These are phyloP conservation scores for Xylariales sp. DNA, from an alignment of 2,329 filamentous ascomycete species.

Conservation along the genomic window DNA sequence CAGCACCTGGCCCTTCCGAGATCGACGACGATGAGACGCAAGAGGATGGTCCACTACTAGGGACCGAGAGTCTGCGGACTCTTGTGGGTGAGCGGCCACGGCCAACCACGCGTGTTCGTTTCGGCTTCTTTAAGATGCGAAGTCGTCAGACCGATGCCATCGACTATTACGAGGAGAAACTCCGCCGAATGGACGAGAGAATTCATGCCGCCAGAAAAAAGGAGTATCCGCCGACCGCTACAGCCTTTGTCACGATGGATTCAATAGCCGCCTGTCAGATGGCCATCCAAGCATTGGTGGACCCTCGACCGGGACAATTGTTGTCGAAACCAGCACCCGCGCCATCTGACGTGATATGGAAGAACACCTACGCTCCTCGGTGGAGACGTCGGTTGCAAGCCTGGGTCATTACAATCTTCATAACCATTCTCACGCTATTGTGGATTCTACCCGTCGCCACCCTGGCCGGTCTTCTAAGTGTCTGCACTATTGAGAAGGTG, in stretches of 20 bases:
- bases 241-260: conserved; percentile 97
- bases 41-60: conserved; percentile 58
- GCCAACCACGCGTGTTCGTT: conserved; percentile 71
- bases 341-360: conserved; percentile 91
- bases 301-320: conserved; percentile 81
- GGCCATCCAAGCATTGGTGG: conserved; percentile 90
- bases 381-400: conserved; percentile 68
- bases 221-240: conserved; percentile 70
- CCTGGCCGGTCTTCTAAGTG: conserved; percentile 73
- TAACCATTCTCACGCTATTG: conserved; percentile 76
- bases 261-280: conserved; percentile 90
- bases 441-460: conserved; percentile 82
- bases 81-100: conserved; percentile 41
- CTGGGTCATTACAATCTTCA: conserved; percentile 80
- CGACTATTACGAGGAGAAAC: conserved; percentile 86
- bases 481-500: conserved; percentile 72
- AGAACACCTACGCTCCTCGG: conserved; percentile 81
- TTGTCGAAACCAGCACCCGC: conserved; percentile 82
- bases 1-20: conserved; percentile 22
- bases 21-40: conserved; percentile 37
- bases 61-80: conserved; percentile 36
- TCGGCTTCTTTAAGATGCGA: conserved; percentile 69
- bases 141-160: conserved; percentile 80
- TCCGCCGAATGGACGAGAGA: conserved; percentile 72
- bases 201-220: conserved; percentile 68